Evolutionary conservation across 176 grass and related monocot species (phyloP), one percentile per base, ranked within the genome.

Genomic region (Oropetium thomaeum): DNA sequence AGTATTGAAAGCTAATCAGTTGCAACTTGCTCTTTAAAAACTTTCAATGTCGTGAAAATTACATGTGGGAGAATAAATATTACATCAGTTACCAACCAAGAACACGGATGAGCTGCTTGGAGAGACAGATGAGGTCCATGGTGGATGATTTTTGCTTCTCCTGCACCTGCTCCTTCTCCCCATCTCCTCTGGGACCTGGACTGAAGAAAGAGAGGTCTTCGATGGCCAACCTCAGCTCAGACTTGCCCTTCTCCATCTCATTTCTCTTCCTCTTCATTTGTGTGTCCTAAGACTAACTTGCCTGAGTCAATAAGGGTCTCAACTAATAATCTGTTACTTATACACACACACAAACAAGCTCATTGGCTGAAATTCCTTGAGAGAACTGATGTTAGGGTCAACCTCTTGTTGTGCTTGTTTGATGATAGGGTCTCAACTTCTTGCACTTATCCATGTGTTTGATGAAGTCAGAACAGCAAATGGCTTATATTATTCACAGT

Each of bases 91-190:
- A 84, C 83, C 28, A 70, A 97, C 94, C 94, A 76, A 97, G 86
- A 67, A 97, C 73, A 75, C 73, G 88, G 67, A 97, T 76, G 26
- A 97, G 77, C 52, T 91, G 83, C 65, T 89, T 93, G 83, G 88
- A 91, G 86, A 87, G 70, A 51, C 49, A 65, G 28, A 97, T 48
- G 26, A 97, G 80, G 58, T 82, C 76, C 69, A 87, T 65, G 79
- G 86, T 93, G 39, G 90, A 83, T 52, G 87, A 84, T 74, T 74
- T 78, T 54, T 58, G 47, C 64, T 84, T 12, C 20, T 53, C 47
- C 58, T 84, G 78, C 71, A 63, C 48, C 62, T 81, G 41, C 30
- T 82, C 40, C 34, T 80, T 31, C 60, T 82, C 60, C 6, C 20
- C 73, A 7, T 93, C 77, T 37, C 34, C 33, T n/a, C n/a, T n/a